phyloP scores from a whole-genome alignment of 2,329 filamentous ascomycete species.

The Colletotrichum karsti region DNA sequence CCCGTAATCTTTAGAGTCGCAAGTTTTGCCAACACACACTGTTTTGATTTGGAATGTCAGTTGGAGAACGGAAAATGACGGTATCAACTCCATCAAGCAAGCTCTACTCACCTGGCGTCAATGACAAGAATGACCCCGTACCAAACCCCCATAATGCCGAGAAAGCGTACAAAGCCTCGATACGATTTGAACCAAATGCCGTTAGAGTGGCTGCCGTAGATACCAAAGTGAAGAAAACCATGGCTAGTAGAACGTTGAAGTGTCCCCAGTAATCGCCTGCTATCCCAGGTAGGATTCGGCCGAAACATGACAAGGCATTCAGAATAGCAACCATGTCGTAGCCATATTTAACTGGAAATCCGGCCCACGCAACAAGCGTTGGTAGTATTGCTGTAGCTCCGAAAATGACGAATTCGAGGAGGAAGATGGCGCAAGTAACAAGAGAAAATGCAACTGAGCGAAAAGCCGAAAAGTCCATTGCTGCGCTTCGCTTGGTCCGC shows the following conservation, averaged over 20 bases:
- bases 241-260: slow-evolving; percentile 51
- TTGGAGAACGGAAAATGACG: no score
- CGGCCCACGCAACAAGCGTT: slow-evolving; percentile 47
- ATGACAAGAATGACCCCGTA: slow-evolving; percentile 45
- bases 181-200: slow-evolving; percentile 49
- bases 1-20: slow-evolving; percentile 53
- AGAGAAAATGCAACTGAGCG: slow-evolving; percentile 48
- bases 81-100: no score
- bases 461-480: slow-evolving; percentile 50
- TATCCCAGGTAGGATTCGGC: slow-evolving; percentile 52
- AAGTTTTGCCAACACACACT: slow-evolving; percentile 56
- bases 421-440: slow-evolving; percentile 50
- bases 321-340: slow-evolving; percentile 54
- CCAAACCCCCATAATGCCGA: slow-evolving; percentile 56
- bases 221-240: slow-evolving; percentile 30
- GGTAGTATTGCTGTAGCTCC: slow-evolving; percentile 54
- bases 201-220: slow-evolving; percentile 53
- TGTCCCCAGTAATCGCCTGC: slow-evolving; percentile 50
- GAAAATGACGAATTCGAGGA: slow-evolving; percentile 58
- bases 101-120: slow-evolving; percentile 41
- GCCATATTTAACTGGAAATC: slow-evolving; percentile 46
- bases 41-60: no score
- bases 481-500: slow-evolving; percentile 31
- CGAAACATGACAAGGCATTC: slow-evolving; percentile 51
- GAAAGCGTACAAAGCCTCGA: slow-evolving; percentile 51